phyloP scores from a whole-genome alignment of 176 grass and related monocot genomes.

The Oryza rufipogon region DNA sequence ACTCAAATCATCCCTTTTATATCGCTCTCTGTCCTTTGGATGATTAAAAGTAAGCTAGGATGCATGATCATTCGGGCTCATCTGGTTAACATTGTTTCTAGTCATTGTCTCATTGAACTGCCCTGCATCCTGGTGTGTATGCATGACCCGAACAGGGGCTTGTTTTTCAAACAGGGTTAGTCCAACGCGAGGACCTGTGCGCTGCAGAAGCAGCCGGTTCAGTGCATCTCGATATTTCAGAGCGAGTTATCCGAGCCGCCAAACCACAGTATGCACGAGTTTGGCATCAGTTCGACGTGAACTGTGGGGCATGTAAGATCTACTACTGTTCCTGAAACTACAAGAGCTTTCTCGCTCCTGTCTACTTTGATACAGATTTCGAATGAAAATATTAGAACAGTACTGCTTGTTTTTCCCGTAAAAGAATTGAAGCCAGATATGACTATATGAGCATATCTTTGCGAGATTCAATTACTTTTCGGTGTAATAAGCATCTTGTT shows the following conservation, averaged over 20 bases:
- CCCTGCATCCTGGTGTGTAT: background rate
- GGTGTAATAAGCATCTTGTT: background rate
- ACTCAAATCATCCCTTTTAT: background rate
- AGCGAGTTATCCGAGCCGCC: background rate
- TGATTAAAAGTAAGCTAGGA: background rate
- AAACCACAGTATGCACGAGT: background rate
- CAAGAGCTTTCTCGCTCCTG: background rate
- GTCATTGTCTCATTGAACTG: background rate
- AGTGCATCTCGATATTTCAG: background rate
- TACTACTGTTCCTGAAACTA: background rate
- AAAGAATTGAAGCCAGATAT: background rate
- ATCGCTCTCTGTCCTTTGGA: background rate
- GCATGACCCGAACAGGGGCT: background rate
- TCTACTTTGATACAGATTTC: background rate
- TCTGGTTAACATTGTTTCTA: background rate
- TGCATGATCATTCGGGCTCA: background rate
- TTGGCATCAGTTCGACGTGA: background rate
- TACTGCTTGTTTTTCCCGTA: background rate
- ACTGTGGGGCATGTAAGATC: background rate
- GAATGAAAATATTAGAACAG: background rate
- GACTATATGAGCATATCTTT: conserved; percentile 7
- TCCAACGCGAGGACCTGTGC: conserved; percentile 24
- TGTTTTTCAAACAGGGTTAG: background rate
- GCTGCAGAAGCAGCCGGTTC: background rate
- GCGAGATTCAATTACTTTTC: background rate